Conservation (phyloP, 345 rosid genomes). For the Leavenworthia alabamica region DNA sequence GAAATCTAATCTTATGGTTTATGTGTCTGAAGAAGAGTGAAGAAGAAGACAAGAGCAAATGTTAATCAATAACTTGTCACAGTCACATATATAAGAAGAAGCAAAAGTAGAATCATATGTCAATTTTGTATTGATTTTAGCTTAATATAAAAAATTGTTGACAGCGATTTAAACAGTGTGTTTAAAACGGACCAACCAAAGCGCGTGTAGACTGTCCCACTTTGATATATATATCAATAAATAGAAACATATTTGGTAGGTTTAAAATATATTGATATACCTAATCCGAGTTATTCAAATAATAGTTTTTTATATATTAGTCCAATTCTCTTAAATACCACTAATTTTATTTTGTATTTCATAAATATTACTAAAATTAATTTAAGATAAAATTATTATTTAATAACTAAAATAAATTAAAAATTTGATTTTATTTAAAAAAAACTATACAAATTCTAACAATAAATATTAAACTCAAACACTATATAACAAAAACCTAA, state of each 20-base stretch:
- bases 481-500: no score
- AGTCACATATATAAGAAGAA: background rate
- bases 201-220: constrained; percentile 23
- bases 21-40: background rate
- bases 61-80: background rate
- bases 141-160: background rate
- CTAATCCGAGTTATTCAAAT: background rate
- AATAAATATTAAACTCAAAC: no score
- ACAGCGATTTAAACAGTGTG: background rate
- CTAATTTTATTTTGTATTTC: no score
- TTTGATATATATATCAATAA: background rate
- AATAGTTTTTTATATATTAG: no score
- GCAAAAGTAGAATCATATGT: background rate
- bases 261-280: background rate
- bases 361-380: no score
- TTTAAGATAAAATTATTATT: no score
- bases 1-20: background rate
- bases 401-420: no score
- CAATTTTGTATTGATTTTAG: background rate
- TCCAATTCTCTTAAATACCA: no score
- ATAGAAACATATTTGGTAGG: background rate
- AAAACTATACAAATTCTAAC: no score
- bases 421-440: no score
- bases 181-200: constrained; percentile 3
- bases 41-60: constrained; percentile 4